phyloP scores from a whole-genome alignment of 148 eudicot species.

The Chenopodium berlandieri region DNA sequence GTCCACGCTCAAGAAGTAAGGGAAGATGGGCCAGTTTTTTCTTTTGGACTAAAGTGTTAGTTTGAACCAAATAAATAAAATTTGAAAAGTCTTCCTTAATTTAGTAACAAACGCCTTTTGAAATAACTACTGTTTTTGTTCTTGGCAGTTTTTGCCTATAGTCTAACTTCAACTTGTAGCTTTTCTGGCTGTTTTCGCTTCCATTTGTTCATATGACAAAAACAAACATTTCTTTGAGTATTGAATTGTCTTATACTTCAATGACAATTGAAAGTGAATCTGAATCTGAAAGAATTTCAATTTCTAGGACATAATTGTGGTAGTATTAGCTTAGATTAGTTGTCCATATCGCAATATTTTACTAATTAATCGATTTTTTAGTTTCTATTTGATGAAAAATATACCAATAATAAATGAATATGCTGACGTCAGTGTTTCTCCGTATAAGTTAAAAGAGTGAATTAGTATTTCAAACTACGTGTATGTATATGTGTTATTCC shows the following conservation, averaged over 20 bases:
- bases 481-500: not conserved
- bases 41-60: not conserved
- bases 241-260: constrained; percentile 9
- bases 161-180: constrained; percentile 16
- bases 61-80: not conserved
- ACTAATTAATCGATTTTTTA: not conserved
- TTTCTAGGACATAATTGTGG: not conserved
- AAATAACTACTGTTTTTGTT: not conserved
- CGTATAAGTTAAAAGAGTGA: not conserved
- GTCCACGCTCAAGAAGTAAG: constrained; percentile 15
- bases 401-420: no score
- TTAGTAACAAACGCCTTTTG: not conserved
- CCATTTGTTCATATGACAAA: not conserved
- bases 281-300: constrained; percentile 1
- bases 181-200: constrained; percentile 2
- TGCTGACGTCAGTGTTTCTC: not conserved
- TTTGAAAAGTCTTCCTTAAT: not conserved
- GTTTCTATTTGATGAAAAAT: no score
- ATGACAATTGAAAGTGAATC: constrained; percentile 16
- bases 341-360: not conserved
- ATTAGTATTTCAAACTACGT: not conserved
- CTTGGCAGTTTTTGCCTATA: not conserved
- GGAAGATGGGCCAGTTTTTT: not conserved
- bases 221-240: not conserved
- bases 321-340: constrained; percentile 2